Evolutionary conservation across 345 rosid genomes (phyloP).

Genomic region (Hypericum perforatum): DNA sequence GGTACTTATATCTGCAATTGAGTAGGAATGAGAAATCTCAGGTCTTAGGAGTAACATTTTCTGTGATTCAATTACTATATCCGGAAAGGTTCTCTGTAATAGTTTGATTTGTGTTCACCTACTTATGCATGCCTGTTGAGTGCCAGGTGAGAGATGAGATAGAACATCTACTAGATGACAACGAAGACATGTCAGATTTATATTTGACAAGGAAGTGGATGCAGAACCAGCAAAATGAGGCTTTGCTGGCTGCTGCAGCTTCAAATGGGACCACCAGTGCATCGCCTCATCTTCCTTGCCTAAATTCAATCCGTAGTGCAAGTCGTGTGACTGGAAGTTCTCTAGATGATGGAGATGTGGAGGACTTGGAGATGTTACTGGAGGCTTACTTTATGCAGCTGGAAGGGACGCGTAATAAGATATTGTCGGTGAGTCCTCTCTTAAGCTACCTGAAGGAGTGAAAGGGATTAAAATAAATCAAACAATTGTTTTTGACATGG

Average conservation of each 20-base stretch:
- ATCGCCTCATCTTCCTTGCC: constrained; percentile 27
- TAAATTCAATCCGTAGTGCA: constrained; percentile 48
- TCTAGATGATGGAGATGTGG: constrained; percentile 54
- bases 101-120: neutral
- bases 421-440: constrained; percentile 55
- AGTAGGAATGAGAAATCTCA: no score
- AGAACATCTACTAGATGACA: constrained; percentile 78
- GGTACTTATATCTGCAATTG: no score
- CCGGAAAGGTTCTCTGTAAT: no score
- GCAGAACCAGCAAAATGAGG: constrained; percentile 67
- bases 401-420: constrained; percentile 88
- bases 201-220: constrained; percentile 74
- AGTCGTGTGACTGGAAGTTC: constrained; percentile 48
- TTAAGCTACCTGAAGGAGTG: neutral
- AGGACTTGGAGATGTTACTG: constrained; percentile 86
- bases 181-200: constrained; percentile 79
- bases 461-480: no score
- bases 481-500: no score
- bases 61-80: no score
- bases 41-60: no score
- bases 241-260: constrained; percentile 32
- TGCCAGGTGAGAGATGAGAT: constrained; percentile 83
- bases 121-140: neutral
- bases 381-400: constrained; percentile 95
- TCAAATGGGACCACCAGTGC: constrained; percentile 29